Evolutionary conservation across 1,284 basidiomycete genomes (phyloP).

Genomic region (Trametes polyzona): DNA sequence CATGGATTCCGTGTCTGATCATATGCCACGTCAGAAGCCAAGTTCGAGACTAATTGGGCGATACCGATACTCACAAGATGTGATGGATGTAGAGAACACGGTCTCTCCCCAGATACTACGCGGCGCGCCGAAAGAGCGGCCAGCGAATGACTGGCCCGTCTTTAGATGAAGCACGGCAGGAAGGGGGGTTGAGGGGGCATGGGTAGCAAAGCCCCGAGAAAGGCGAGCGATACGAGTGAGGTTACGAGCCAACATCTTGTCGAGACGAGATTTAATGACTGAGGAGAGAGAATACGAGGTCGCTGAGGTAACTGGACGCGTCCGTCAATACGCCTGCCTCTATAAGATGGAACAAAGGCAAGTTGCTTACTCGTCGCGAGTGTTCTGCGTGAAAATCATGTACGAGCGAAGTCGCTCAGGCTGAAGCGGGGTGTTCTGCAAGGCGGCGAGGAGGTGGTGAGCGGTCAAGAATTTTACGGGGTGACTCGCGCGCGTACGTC

Average conservation of each 20-base stretch:
- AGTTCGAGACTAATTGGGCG: background rate
- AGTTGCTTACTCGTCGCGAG: constrained; percentile 80
- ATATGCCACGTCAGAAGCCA: constrained; percentile 14
- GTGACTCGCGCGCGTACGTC: constrained; percentile 24
- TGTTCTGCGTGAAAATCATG: constrained; percentile 84
- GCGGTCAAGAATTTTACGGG: constrained; percentile 20
- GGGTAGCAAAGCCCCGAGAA: constrained; percentile 67
- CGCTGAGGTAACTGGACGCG: constrained; percentile 73
- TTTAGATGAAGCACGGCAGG: constrained; percentile 94
- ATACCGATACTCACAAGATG: constrained; percentile 74
- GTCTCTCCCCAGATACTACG: constrained; percentile 95
- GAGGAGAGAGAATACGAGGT: constrained; percentile 82
- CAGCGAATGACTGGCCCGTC: constrained; percentile 90
- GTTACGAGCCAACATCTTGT: constrained; percentile 59
- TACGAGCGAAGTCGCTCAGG: constrained; percentile 50
- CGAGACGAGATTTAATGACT: constrained; percentile 49
- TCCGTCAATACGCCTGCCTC: constrained; percentile 23
- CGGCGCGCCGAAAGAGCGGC: constrained; percentile 89
- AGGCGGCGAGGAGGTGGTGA: constrained; percentile 8
- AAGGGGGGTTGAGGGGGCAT: constrained; percentile 52
- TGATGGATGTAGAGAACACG: constrained; percentile 98
- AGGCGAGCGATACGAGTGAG: constrained; percentile 53
- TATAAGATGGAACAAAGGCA: constrained; percentile 5
- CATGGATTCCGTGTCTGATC: constrained; percentile 96
- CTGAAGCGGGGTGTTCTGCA: background rate